These are phyloP conservation scores for Phytopythium kandeliae DNA, from an alignment of 352 stramenopile genomes.

Conservation along the genomic window DNA sequence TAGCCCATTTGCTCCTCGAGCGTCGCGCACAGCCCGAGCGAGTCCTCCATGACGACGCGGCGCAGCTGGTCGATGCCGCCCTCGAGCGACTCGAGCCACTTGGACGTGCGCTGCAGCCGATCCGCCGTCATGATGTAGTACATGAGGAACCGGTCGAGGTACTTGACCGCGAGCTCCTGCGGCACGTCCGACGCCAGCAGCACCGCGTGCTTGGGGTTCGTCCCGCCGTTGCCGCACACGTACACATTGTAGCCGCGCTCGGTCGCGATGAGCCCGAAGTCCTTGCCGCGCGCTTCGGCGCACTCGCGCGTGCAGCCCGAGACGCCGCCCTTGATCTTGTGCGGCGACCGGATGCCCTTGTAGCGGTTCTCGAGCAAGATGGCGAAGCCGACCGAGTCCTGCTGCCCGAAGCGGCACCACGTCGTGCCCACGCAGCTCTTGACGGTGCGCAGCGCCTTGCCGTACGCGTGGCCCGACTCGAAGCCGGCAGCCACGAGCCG, in stretches of 20 bases:
- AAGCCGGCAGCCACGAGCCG: slow-evolving; percentile 88
- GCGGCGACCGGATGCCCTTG: slow-evolving; percentile 88
- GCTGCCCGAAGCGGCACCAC: slow-evolving; percentile 90
- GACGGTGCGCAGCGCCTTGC: slow-evolving; percentile 90
- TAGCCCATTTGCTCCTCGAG: slow-evolving; percentile 82
- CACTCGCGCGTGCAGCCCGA: slow-evolving; percentile 90
- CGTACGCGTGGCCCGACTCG: slow-evolving; percentile 91
- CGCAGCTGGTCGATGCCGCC: slow-evolving; percentile 48
- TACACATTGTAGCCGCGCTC: slow-evolving; percentile 92
- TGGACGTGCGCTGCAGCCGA: slow-evolving; percentile 69
- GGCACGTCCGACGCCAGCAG: slow-evolving; percentile 44
- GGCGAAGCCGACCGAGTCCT: slow-evolving; percentile 89
- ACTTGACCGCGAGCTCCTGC: slow-evolving; percentile 68
- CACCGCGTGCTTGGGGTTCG: slow-evolving; percentile 79
- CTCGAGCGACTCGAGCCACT: slow-evolving; percentile 86
- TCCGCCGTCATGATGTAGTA: slow-evolving; percentile 88
- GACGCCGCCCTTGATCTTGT: slow-evolving; percentile 91
- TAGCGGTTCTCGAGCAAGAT: slow-evolving; percentile 91
- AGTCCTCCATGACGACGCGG: slow-evolving; percentile 84
- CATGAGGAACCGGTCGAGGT: slow-evolving; percentile 89
- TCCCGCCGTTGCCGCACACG: slow-evolving; percentile 85
- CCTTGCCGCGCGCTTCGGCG: slow-evolving; percentile 88
- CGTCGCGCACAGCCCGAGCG: slow-evolving; percentile 77
- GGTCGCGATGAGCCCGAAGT: slow-evolving; percentile 92
- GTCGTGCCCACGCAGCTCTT: slow-evolving; percentile 92